Evolutionary conservation across 2,329 filamentous ascomycete species (phyloP).

Genomic region (Aspergillus sp.): DNA sequence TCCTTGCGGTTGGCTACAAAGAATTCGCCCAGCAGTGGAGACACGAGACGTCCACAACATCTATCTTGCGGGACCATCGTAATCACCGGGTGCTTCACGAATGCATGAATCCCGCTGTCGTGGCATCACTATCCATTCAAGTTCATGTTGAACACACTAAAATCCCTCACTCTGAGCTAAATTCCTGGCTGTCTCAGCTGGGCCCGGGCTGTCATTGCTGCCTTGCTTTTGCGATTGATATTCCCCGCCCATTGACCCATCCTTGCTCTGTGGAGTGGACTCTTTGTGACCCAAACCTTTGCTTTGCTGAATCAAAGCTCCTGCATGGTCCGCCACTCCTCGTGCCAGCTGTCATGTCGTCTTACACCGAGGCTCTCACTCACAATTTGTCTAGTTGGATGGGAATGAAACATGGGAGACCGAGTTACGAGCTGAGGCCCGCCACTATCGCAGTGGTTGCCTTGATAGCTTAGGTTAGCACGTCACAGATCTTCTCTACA

Average conservation of each 20-base stretch:
- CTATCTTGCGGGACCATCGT: slow-evolving; percentile 27
- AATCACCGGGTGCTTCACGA: slow-evolving; percentile 34
- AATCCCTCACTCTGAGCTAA: slow-evolving; percentile 34
- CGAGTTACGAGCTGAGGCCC: background rate
- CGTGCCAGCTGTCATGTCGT: slow-evolving; percentile 35
- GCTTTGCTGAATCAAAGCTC: slow-evolving; percentile 29
- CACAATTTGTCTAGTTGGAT: slow-evolving; percentile 18
- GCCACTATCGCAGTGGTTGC: slow-evolving; percentile 6
- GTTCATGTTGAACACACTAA: slow-evolving; percentile 29
- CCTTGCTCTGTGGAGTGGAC: slow-evolving; percentile 22
- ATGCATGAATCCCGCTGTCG: slow-evolving; percentile 39
- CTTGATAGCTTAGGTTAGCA: slow-evolving; percentile 3
- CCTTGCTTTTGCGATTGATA: slow-evolving; percentile 24
- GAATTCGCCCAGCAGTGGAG: slow-evolving; percentile 30
- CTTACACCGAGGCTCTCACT: slow-evolving; percentile 25
- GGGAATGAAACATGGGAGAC: slow-evolving; percentile 13
- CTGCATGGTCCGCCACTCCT: slow-evolving; percentile 29
- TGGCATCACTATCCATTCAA: slow-evolving; percentile 32
- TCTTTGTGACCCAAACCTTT: slow-evolving; percentile 20
- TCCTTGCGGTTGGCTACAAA: slow-evolving; percentile 34
- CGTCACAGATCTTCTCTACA: slow-evolving; percentile 14
- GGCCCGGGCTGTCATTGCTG: slow-evolving; percentile 27
- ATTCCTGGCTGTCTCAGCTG: slow-evolving; percentile 21
- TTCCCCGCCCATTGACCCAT: slow-evolving; percentile 29
- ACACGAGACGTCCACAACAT: slow-evolving; percentile 32